Conservation (phyloP, 331 rosid genomes). For the Acacia concinna region DNA sequence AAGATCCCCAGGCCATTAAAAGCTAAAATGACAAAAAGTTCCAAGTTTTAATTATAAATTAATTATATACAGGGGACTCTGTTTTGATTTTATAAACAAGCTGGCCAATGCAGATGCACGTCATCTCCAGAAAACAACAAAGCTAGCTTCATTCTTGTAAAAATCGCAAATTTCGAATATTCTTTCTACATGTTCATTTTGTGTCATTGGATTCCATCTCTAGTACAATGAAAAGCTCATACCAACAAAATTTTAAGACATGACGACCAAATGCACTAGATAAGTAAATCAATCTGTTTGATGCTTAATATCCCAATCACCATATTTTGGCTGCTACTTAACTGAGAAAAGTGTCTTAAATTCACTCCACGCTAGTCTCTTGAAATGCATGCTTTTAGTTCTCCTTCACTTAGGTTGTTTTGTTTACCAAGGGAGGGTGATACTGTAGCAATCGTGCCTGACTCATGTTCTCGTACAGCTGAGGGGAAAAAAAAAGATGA, state of each 20-base stretch:
- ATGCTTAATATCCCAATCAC: not conserved
- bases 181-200: not conserved
- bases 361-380: conserved; percentile 35
- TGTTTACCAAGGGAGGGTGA: not conserved
- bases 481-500: not conserved
- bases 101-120: not conserved
- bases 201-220: not conserved
- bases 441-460: not conserved
- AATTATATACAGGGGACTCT: not conserved
- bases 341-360: not conserved
- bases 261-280: not conserved
- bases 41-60: not conserved
- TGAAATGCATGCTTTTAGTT: conserved; percentile 29
- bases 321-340: not conserved
- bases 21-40: not conserved
- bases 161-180: not conserved
- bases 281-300: not conserved
- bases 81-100: not conserved
- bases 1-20: not conserved
- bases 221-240: conserved; percentile 17
- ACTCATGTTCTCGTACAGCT: not conserved
- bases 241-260: conserved; percentile 4
- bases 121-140: not conserved
- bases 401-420: conserved; percentile 29
- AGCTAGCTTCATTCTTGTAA: not conserved